Base-by-base conservation (phyloP, 2,329 filamentous ascomycete species). In the Dothidotthia symphoricarpi region DNA sequence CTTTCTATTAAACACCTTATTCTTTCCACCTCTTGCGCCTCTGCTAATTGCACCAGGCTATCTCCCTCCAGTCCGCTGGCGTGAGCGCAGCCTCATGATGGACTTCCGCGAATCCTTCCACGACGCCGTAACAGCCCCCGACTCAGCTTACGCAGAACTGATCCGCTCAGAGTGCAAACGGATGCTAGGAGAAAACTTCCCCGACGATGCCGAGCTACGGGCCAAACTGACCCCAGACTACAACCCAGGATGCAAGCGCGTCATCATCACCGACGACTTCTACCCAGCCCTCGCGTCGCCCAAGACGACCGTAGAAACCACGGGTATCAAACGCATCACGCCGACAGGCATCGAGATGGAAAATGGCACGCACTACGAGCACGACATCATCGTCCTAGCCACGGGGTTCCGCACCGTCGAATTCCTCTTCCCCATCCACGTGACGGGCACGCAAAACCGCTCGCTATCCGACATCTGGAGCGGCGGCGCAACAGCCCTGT, bases 391-490 rank as follows among this genome's bases (percentile, higher is more conserved):
- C 11, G 64, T 82, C 16, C 69, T 76, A 6, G 79, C 79, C 0
- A 82, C 78, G 0, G 79, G 79, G 0, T 82, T 82, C 66, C 68
- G 72, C 16, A 75, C 78, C 0, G 71, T 76, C 0, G 73, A 81
- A 30, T 82, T 82, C 59, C 71, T 82, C 68, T 69, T 75, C 47
- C 77, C 77, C 0, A 78, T 82, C 45, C 61, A 73, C 16, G 66
- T 82, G 13, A 69, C 63, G 8, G 78, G 78, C 5, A 50, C 55
- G 0, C 53, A 68, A 12, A 70, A 70, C 1, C 66, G 67, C 4
- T 36, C 69, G 0, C 59, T 81, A 14, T 54, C 62, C 0, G 69
- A 76, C 7, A 67, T 80, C n/a, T 82, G 78, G 79, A 57, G 63
- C n/a, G 57, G 66, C 3, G 77, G 76, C 6, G 73, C 77, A 0